Evolutionary conservation across 495 filamentous ascomycete genomes (phyloP).

Genomic region (Xylaria longipes): DNA sequence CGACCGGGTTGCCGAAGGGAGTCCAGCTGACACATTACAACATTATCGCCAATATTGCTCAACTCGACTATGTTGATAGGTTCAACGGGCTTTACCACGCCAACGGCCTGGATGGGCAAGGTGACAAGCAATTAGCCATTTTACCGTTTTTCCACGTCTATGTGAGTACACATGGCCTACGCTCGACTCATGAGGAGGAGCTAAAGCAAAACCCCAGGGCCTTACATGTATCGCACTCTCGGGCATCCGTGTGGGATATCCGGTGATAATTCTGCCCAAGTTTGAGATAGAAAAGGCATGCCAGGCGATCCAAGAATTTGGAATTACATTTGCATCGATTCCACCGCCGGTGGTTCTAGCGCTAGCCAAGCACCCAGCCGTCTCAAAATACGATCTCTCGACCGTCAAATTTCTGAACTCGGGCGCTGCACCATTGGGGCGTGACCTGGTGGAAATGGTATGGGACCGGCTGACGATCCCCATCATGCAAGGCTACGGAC

Average conservation of each 20-base stretch:
- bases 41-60: slow-evolving; percentile 71
- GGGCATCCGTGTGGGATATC: slow-evolving; percentile 68
- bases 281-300: slow-evolving; percentile 87
- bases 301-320: slow-evolving; percentile 71
- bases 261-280: slow-evolving; percentile 76
- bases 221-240: slow-evolving; percentile 46
- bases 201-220: slow-evolving; percentile 31
- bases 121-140: slow-evolving; percentile 78
- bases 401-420: slow-evolving; percentile 84
- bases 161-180: slow-evolving; percentile 48
- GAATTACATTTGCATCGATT: slow-evolving; percentile 79
- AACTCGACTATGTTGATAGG: slow-evolving; percentile 60
- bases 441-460: slow-evolving; percentile 79
- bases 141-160: slow-evolving; percentile 96
- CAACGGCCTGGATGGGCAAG: slow-evolving; percentile 65
- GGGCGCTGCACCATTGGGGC: slow-evolving; percentile 86
- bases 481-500: slow-evolving; percentile 67
- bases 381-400: slow-evolving; percentile 80
- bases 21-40: slow-evolving; percentile 89
- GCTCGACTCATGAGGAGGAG: background rate
- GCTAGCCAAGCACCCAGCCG: slow-evolving; percentile 77
- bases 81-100: slow-evolving; percentile 57
- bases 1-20: slow-evolving; percentile 90
- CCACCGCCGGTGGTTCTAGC: slow-evolving; percentile 86
- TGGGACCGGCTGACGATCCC: slow-evolving; percentile 76